Percentiles rank a stretch among this genome's conserved stretches.
These are phyloP conservation scores for Myxozyma lipomycoides DNA, from an alignment of 805 yeast genomes.

Conservation along the genomic window DNA sequence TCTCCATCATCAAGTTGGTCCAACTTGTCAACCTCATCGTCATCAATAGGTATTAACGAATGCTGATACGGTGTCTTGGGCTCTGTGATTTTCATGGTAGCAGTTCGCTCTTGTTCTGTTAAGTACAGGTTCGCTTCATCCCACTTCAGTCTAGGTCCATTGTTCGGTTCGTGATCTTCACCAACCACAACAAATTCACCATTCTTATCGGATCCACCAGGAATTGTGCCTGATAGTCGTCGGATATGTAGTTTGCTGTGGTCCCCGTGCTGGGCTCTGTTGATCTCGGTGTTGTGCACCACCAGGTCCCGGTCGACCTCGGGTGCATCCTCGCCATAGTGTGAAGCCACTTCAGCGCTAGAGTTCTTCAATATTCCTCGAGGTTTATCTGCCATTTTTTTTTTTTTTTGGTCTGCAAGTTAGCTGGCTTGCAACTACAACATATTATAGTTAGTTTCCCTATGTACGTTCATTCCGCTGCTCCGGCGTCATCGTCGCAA, in stretches of 20 bases:
- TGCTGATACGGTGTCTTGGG: conserved; percentile 96
- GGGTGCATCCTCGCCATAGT: conserved; percentile 14
- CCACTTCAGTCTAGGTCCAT: conserved; percentile 48
- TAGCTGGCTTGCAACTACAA: too few species aligned
- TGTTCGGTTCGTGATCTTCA: background rate
- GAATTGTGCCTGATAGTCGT: conserved; percentile 2
- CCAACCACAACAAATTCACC: background rate
- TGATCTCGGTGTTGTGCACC: conserved; percentile 16
- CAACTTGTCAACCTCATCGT: conserved; percentile 68
- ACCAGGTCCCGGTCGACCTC: conserved; percentile 17
- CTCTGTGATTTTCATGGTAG: conserved; percentile 83
- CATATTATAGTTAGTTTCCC: too few species aligned
- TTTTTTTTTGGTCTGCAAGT: background rate
- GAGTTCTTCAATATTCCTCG: conserved; percentile 25
- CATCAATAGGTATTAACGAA: conserved; percentile 71
- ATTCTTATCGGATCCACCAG: background rate
- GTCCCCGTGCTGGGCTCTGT: conserved; percentile 19
- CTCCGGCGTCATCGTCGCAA: too few species aligned
- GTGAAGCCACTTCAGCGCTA: conserved; percentile 14
- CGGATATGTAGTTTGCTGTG: conserved; percentile 8
- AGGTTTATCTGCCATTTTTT: conserved; percentile 3
- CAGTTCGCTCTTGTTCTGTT: conserved; percentile 68
- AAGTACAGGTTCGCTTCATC: conserved; percentile 70
- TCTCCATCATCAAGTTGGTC: conserved; percentile 43
- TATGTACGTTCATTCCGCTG: too few species aligned